phyloP scores from a whole-genome alignment of 2,329 filamentous ascomycete genomes.

The Talaromyces sp. region DNA sequence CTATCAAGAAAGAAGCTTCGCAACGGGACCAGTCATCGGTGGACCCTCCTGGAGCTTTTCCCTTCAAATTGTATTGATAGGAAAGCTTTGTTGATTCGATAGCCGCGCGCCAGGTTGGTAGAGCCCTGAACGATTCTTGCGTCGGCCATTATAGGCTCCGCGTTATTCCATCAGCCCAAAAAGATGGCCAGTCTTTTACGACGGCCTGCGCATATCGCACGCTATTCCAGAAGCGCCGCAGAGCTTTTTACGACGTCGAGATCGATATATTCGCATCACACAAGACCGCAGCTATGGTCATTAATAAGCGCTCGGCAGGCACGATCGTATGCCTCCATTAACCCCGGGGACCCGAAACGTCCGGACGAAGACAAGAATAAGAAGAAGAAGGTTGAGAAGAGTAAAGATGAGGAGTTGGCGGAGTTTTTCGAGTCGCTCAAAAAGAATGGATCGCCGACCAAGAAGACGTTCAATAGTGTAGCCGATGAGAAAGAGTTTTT shows the following conservation, averaged over 20 bases:
- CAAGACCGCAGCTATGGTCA: conserved; percentile 36
- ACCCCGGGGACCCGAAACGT: conserved; percentile 41
- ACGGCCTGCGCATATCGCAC: conserved; percentile 61
- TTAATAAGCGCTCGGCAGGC: conserved; percentile 29
- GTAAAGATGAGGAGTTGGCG: conserved; percentile 4
- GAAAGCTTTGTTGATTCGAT: not conserved
- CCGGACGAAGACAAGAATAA: conserved; percentile 30
- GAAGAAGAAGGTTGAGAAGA: conserved; percentile 11
- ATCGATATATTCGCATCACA: conserved; percentile 37
- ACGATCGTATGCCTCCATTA: conserved; percentile 42
- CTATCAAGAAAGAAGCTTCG: not conserved
- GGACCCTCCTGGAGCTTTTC: conserved; percentile 10
- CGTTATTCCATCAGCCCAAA: conserved; percentile 21
- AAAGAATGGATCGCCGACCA: conserved; percentile 18
- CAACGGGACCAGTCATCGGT: not conserved
- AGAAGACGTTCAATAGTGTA: conserved; percentile 42
- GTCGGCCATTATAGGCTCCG: conserved; percentile 24
- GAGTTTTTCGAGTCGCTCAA: conserved; percentile 5
- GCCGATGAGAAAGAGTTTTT: conserved; percentile 38
- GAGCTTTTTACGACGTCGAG: conserved; percentile 49
- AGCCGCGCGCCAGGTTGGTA: not conserved
- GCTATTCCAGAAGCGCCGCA: conserved; percentile 55
- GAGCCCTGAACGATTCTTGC: not conserved
- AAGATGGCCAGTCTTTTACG: conserved; percentile 64
- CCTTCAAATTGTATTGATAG: no score